These are phyloP conservation scores for Sporisorium exsertum DNA, from an alignment of 1,284 basidiomycete genomes.

Conservation along the genomic window DNA sequence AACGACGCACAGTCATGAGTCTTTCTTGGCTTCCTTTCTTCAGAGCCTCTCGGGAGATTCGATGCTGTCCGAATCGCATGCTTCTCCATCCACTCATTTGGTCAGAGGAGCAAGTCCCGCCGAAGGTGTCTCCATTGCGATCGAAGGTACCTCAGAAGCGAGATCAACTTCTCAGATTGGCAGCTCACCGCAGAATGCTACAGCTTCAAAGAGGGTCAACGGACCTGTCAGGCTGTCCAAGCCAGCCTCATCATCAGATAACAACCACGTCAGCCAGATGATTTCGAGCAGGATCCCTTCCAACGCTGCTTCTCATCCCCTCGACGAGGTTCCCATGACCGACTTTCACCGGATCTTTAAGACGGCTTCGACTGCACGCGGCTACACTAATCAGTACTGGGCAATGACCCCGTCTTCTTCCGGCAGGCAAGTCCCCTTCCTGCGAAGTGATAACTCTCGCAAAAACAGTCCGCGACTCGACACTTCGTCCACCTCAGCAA, in stretches of 20 bases:
- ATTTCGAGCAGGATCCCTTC: neutral
- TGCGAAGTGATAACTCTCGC: neutral
- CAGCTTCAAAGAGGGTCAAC: neutral
- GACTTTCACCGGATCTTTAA: slow-evolving; percentile 11
- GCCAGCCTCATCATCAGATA: neutral
- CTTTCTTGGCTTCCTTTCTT: slow-evolving; percentile 29
- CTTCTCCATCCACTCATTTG: neutral
- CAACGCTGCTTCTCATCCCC: neutral
- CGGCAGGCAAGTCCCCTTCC: neutral
- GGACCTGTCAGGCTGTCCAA: neutral
- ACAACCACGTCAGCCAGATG: neutral
- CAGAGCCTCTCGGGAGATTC: slow-evolving; percentile 19
- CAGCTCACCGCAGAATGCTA: neutral
- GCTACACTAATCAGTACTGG: neutral
- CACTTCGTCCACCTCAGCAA: neutral
- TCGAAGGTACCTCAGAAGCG: neutral
- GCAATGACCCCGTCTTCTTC: neutral
- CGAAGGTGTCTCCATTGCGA: neutral
- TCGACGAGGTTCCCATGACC: neutral
- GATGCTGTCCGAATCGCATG: neutral
- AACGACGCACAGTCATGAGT: slow-evolving; percentile 9
- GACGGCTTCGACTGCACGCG: neutral
- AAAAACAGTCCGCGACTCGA: neutral
- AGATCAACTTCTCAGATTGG: neutral
- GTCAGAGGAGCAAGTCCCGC: neutral